Conservation (phyloP, 2,329 filamentous ascomycete species). For the Paramyrothecium roridum region DNA sequence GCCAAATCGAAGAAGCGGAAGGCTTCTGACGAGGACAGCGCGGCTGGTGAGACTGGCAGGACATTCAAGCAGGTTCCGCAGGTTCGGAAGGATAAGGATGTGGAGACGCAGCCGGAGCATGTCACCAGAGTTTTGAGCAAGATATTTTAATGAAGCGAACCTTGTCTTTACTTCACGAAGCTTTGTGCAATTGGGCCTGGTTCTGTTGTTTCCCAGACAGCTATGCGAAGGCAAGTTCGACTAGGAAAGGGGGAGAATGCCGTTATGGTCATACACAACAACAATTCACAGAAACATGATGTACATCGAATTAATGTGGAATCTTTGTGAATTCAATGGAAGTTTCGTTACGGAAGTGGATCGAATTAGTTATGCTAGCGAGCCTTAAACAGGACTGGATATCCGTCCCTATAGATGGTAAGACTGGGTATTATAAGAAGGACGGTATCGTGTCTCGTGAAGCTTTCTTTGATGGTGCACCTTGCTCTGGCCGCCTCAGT, state of each 20-base stretch:
- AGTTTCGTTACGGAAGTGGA: too few species aligned
- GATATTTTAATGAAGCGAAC: constrained; percentile 48
- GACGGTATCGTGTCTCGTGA: constrained; percentile 31
- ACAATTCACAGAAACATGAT: neutral
- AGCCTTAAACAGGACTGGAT: too few species aligned
- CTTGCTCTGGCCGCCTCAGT: constrained; percentile 13
- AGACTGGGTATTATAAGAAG: constrained; percentile 24
- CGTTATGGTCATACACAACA: neutral
- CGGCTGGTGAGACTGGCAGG: constrained; percentile 20
- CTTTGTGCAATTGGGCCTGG: neutral
- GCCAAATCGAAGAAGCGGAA: constrained; percentile 43
- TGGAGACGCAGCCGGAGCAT: constrained; percentile 48
- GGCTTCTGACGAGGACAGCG: constrained; percentile 17
- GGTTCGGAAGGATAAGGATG: constrained; percentile 44
- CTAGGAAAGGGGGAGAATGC: too few species aligned
- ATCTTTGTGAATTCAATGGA: neutral
- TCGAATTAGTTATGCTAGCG: too few species aligned
- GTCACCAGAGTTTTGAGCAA: constrained; percentile 61
- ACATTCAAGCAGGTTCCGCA: constrained; percentile 67
- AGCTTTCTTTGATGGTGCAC: constrained; percentile 10
- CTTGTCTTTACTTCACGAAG: neutral
- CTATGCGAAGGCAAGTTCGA: too few species aligned
- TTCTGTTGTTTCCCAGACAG: too few species aligned
- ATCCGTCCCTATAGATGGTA: too few species aligned
- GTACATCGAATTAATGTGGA: neutral